phyloP scores from a whole-genome alignment of 73 alveolate species.

The Paramecium sonneborni region DNA sequence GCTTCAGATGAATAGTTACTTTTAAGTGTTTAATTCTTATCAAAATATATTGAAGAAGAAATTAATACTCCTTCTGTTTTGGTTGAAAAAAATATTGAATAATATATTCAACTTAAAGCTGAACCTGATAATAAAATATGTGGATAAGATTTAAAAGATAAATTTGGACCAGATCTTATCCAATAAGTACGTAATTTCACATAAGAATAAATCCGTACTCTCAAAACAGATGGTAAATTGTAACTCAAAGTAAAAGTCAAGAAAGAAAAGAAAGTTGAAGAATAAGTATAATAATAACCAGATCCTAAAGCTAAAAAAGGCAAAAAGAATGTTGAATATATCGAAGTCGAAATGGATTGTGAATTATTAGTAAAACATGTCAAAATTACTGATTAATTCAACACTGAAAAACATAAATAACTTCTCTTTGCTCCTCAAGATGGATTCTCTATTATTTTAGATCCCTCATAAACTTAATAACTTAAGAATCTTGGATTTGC shows the following conservation, averaged over 20 bases:
- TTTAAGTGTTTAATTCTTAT: conserved; percentile 73
- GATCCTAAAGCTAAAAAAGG: conserved; percentile 79
- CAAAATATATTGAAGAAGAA: conserved; percentile 91
- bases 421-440: conserved; percentile 78
- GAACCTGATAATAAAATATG: conserved; percentile 85
- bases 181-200: conserved; percentile 72
- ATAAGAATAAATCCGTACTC: conserved; percentile 71
- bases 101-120: conserved; percentile 78
- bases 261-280: conserved; percentile 74
- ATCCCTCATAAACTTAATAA: conserved; percentile 79
- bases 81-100: conserved; percentile 76
- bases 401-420: conserved; percentile 77
- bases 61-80: conserved; percentile 82
- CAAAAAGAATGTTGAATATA: conserved; percentile 75
- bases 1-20: not conserved
- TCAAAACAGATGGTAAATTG: conserved; percentile 76
- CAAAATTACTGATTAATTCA: conserved; percentile 79
- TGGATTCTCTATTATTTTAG: conserved; percentile 80
- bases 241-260: conserved; percentile 65
- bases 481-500: conserved; percentile 83
- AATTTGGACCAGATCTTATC: conserved; percentile 77
- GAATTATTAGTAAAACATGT: conserved; percentile 83
- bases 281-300: conserved; percentile 73
- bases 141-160: conserved; percentile 80
- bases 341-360: conserved; percentile 80